These are phyloP conservation scores for Ilex aquifolium DNA, from an alignment of 257 asterid genomes.

Conservation along the genomic window DNA sequence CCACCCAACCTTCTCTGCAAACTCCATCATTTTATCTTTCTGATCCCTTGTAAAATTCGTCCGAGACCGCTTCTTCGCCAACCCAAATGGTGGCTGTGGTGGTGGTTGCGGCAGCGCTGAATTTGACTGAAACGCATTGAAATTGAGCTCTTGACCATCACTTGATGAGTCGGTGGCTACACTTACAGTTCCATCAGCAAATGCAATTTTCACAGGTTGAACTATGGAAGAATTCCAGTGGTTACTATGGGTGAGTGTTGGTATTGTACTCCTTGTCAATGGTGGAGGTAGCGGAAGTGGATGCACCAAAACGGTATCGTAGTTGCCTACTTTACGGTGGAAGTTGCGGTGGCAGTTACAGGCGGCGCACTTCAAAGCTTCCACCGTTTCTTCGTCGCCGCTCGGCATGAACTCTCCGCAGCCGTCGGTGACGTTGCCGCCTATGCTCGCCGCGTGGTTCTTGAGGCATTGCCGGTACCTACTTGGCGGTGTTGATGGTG, in stretches of 20 bases:
- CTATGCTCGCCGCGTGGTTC: constrained; percentile 86
- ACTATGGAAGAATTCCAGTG: constrained; percentile 40
- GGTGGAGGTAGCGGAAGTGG: constrained; percentile 57
- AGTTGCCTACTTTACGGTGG: constrained; percentile 60
- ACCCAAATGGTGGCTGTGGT: constrained; percentile 37
- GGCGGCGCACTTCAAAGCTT: constrained; percentile 88
- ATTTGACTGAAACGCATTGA: constrained; percentile 37
- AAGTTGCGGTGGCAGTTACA: constrained; percentile 85
- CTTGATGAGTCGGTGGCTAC: constrained; percentile 72
- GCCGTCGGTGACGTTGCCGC: constrained; percentile 91
- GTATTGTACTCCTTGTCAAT: constrained; percentile 7
- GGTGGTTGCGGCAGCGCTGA: constrained; percentile 30
- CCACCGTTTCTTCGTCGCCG: constrained; percentile 82
- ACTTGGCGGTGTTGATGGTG: constrained; percentile 10
- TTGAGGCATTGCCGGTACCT: constrained; percentile 76
- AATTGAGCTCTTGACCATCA: constrained; percentile 56
- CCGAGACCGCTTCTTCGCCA: constrained; percentile 57
- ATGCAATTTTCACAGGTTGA: constrained; percentile 65
- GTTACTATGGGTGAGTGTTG: constrained; percentile 18
- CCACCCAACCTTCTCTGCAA: constrained; percentile 92
- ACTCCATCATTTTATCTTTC: constrained; percentile 86
- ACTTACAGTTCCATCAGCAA: constrained; percentile 44
- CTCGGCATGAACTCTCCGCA: constrained; percentile 97
- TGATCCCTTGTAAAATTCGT: constrained; percentile 76
- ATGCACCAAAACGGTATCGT: constrained; percentile 36